These are phyloP conservation scores for Leccinum uliginosum DNA, from an alignment of 768 basidiomycete genomes.

Conservation along the genomic window DNA sequence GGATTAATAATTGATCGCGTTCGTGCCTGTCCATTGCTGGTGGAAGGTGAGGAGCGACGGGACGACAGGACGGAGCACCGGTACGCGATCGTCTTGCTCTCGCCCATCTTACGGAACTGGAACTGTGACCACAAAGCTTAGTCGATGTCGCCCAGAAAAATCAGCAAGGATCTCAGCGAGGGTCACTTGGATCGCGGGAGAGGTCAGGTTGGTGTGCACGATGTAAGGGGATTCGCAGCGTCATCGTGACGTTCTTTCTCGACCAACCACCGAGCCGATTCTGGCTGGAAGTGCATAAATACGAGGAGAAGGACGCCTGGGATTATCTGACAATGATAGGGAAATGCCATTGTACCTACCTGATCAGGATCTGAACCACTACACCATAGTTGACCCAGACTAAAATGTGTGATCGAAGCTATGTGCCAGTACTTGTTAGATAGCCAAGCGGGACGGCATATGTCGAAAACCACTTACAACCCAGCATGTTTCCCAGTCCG, in stretches of 20 bases:
- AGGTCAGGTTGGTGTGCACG: constrained; percentile 17
- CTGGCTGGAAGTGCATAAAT: constrained; percentile 35
- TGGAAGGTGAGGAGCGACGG: constrained; percentile 24
- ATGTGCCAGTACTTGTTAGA: too few relatives aligned
- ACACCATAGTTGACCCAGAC: too few relatives aligned
- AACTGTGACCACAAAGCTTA: constrained; percentile 26
- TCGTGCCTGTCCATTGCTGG: constrained; percentile 40
- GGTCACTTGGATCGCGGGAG: constrained; percentile 27
- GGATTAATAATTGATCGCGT: constrained; percentile 39
- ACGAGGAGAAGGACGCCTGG: constrained; percentile 35
- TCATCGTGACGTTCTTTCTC: constrained; percentile 33
- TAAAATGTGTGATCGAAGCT: too few relatives aligned
- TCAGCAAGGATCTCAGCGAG: constrained; percentile 34
- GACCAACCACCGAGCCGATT: constrained; percentile 40
- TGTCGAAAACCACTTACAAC: constrained; percentile 22
- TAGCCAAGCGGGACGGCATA: not conserved
- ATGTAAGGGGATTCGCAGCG: constrained; percentile 30
- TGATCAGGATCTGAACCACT: too few relatives aligned
- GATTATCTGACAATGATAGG: constrained; percentile 28
- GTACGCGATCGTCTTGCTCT: constrained; percentile 24
- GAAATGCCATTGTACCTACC: not conserved
- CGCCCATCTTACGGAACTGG: constrained; percentile 31
- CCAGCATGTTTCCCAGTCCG: constrained; percentile 33
- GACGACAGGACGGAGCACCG: constrained; percentile 30
- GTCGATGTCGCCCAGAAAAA: constrained; percentile 28